These are phyloP conservation scores for Zancudomyces culisetae DNA, from an alignment of 371 early-diverging fungal genomes.

Conservation along the genomic window DNA sequence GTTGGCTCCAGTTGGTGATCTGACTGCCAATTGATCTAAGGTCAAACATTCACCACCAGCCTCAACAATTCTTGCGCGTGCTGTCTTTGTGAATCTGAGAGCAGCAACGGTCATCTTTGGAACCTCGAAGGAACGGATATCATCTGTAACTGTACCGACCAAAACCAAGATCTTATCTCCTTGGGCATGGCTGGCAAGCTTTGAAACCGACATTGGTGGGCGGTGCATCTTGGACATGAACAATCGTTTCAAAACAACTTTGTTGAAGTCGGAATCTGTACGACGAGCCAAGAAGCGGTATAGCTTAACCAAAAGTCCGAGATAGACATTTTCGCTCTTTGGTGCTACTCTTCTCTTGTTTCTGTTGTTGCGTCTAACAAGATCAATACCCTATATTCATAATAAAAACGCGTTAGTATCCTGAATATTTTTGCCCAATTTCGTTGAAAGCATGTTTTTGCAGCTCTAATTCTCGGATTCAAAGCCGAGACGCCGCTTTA, in stretches of 20 bases:
- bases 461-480: too few species aligned
- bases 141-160: constrained; percentile 94
- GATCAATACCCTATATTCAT: constrained; percentile 69
- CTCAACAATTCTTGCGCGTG: constrained; percentile 90
- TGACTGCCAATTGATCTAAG: constrained; percentile 94
- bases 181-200: constrained; percentile 43
- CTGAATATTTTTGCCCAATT: too few species aligned
- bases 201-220: constrained; percentile 85
- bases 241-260: constrained; percentile 92
- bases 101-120: constrained; percentile 93
- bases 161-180: constrained; percentile 74
- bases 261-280: constrained; percentile 95
- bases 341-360: constrained; percentile 73
- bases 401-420: not conserved
- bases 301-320: constrained; percentile 89
- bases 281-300: constrained; percentile 97
- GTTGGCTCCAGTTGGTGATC: constrained; percentile 92
- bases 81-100: constrained; percentile 84
- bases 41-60: constrained; percentile 97
- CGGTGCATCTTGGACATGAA: constrained; percentile 95
- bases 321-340: constrained; percentile 81
- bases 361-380: constrained; percentile 88
- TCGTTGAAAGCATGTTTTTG: too few species aligned
- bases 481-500: too few species aligned
- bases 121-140: constrained; percentile 75